Evolutionary conservation across 805 yeast species (phyloP), one percentile per base, ranked within the genome.

Genomic region (Candida tibetensis): DNA sequence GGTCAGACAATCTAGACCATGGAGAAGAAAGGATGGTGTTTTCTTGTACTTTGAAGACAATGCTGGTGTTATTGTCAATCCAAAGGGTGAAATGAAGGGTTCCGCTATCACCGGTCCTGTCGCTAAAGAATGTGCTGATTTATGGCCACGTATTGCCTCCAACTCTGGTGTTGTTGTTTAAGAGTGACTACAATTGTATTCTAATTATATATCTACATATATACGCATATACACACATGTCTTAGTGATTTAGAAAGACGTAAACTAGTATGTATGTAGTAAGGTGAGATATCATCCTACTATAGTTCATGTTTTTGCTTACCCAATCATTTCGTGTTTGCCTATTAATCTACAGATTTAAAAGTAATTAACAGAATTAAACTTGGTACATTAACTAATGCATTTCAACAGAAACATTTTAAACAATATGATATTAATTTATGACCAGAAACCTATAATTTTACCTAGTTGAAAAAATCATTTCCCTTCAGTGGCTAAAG

Each of bases 51-150:
- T 93, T 64, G 99, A 93, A 83, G 99, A 93, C 79, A 93, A 93
- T 70, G 99, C 99, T 57, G 99, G 99, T 84, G 99, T 95, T 74
- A 93, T 93, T 70, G 99, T 93, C 73, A 93, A 93, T 81, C 99
- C 99, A 71, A 93, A 93, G 93, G 99, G 99, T 82, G 99, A 93
- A 79, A 93, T 95, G 99, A 93, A 93, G 83, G 99, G 99, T 78
- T 95, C 99, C 60, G 99, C 99, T 68, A 93, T 93, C 74, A 95
- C 99, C 69, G 99, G 99, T 76, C 99, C 99, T 68, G 99, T 93
- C 70, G 98, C 97, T 74, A 93, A 93, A 81, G 99, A 93, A 82
- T 95, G 99, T 82, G 99, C 99, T 72, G 99, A 93, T 72, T 85
- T 93, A 75, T 93, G 99, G 99, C 99, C 99, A 74, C 88, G 99